Evolutionary conservation across 2,329 filamentous ascomycete genomes (phyloP).

Genomic region (Xylariales sp.): DNA sequence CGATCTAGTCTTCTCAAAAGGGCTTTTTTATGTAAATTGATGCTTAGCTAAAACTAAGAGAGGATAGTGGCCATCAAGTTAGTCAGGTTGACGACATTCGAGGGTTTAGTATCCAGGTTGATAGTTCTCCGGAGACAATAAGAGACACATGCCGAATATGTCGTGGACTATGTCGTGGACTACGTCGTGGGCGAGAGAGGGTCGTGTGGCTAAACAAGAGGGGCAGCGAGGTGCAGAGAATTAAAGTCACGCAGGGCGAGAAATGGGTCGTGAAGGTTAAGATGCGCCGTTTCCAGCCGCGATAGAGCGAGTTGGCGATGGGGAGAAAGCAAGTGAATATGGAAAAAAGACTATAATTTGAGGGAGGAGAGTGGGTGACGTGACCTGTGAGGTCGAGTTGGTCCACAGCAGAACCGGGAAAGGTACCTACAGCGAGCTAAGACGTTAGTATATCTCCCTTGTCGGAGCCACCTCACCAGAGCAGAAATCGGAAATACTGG

Average conservation of each 20-base stretch:
- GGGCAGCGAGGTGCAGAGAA: slow-evolving; percentile 34
- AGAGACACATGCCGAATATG: slow-evolving; percentile 38
- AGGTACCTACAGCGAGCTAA: slow-evolving; percentile 34
- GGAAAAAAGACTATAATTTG: slow-evolving; percentile 45
- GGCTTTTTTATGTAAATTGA: slow-evolving; percentile 10
- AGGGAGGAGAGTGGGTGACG: slow-evolving; percentile 44
- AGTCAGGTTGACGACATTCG: slow-evolving; percentile 25
- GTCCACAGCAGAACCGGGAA: slow-evolving; percentile 42
- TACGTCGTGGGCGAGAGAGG: slow-evolving; percentile 31
- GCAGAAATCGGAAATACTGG: slow-evolving; percentile 59
- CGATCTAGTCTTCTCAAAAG: slow-evolving; percentile 13
- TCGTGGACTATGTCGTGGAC: slow-evolving; percentile 27
- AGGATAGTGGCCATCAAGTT: slow-evolving; percentile 19
- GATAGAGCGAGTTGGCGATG: slow-evolving; percentile 42
- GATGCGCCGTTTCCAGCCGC: slow-evolving; percentile 38
- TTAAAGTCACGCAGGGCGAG: slow-evolving; percentile 42
- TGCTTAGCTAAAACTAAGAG: slow-evolving; percentile 30
- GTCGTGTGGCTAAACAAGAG: slow-evolving; percentile 46
- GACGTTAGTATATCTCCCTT: slow-evolving; percentile 34
- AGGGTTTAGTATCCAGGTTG: slow-evolving; percentile 41
- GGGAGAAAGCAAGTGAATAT: slow-evolving; percentile 41
- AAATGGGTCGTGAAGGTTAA: slow-evolving; percentile 35
- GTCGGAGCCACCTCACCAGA: slow-evolving; percentile 59
- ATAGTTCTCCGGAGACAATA: slow-evolving; percentile 37
- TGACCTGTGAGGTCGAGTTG: slow-evolving; percentile 43